phyloP scores from a whole-genome alignment of 129 eudicot genomes.

The Logfia minima region DNA sequence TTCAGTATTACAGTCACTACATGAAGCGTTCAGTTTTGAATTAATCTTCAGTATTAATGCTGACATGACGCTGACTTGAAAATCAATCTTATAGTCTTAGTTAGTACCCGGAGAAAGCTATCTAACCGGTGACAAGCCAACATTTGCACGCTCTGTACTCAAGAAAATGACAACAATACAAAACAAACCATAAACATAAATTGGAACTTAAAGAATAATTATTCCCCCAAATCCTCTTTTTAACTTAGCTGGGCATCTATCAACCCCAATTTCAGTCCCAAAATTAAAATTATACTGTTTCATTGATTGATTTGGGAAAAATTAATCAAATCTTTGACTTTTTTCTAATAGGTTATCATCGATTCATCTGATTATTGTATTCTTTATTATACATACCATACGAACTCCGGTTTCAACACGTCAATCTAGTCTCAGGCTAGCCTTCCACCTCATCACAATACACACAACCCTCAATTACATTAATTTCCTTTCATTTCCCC shows the following conservation, averaged over 20 bases:
- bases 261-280: conserved; percentile 7
- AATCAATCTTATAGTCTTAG: too few relatives aligned
- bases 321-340: conserved; percentile 38
- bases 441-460: conserved; percentile 22
- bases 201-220: background rate
- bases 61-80: too few relatives aligned
- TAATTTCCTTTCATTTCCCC: conserved; percentile 3
- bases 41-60: too few relatives aligned
- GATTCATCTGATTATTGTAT: conserved; percentile 19
- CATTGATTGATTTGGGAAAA: conserved; percentile 20
- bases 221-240: background rate
- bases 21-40: too few relatives aligned
- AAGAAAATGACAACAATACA: conserved; percentile 33
- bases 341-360: background rate
- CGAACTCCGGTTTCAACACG: conserved; percentile 38
- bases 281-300: conserved; percentile 15
- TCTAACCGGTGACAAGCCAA: conserved; percentile 19
- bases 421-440: conserved; percentile 21
- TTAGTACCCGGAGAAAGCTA: too few relatives aligned
- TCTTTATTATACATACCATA: conserved; percentile 2
- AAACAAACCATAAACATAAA: conserved; percentile 17
- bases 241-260: conserved; percentile 25
- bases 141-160: conserved; percentile 32
- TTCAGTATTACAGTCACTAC: too few relatives aligned
- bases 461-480: background rate